Evolutionary conservation across 2,329 filamentous ascomycete species (phyloP).

Genomic region (Phyllosticta ampelicida): DNA sequence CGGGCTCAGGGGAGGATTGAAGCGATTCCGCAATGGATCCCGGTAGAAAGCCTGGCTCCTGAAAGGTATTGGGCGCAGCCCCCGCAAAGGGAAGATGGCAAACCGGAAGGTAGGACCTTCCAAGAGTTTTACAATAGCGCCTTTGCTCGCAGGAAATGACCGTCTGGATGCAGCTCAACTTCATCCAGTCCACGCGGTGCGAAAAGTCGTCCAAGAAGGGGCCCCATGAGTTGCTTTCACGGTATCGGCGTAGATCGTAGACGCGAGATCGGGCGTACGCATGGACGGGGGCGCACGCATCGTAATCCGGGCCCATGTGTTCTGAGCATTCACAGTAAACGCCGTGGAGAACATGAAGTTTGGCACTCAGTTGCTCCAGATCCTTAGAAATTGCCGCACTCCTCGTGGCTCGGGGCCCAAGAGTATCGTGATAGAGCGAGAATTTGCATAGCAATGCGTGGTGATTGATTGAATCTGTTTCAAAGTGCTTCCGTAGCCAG

Average conservation of each 20-base stretch:
- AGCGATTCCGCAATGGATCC: neutral
- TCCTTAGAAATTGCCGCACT: slow-evolving; percentile 29
- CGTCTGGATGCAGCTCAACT: slow-evolving; percentile 63
- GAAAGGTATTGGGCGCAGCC: slow-evolving; percentile 15
- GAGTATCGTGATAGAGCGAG: slow-evolving; percentile 18
- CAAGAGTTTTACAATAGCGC: slow-evolving; percentile 18
- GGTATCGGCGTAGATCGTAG: slow-evolving; percentile 64
- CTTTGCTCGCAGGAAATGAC: slow-evolving; percentile 53
- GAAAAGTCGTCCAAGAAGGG: slow-evolving; percentile 57
- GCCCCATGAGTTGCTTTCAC: slow-evolving; percentile 52
- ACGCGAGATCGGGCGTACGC: slow-evolving; percentile 57
- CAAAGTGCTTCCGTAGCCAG: slow-evolving; percentile 33
- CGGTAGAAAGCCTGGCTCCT: neutral
- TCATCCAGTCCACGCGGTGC: slow-evolving; percentile 64
- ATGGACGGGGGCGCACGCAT: slow-evolving; percentile 28
- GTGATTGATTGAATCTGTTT: slow-evolving; percentile 20
- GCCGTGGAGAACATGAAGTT: slow-evolving; percentile 59
- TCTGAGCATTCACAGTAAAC: slow-evolving; percentile 19
- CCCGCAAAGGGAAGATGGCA: slow-evolving; percentile 23
- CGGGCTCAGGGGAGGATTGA: neutral
- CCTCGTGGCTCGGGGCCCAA: slow-evolving; percentile 36
- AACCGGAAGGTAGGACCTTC: slow-evolving; percentile 18
- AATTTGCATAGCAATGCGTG: neutral
- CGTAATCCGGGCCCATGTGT: slow-evolving; percentile 28
- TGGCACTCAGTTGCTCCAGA: slow-evolving; percentile 54